Evolutionary conservation across 768 basidiomycete genomes (phyloP).

Genomic region (Rhodotorula paludigena): DNA sequence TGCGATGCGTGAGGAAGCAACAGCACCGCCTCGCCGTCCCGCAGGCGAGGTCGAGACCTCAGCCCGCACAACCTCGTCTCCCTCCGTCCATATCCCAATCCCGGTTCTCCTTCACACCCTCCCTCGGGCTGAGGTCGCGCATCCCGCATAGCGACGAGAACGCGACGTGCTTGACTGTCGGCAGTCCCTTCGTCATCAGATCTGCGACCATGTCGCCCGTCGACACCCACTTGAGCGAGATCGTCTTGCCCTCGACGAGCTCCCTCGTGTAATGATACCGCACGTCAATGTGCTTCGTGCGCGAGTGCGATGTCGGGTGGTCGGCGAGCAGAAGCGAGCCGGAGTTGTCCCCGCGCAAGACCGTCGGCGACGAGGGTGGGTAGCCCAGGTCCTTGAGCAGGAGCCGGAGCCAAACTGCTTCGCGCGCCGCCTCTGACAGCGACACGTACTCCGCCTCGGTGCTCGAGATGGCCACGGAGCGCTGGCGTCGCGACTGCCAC

Average conservation of each 20-base stretch:
- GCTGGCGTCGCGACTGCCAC: neutral
- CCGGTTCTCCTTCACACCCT: neutral
- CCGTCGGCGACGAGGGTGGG: neutral
- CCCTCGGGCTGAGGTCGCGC: neutral
- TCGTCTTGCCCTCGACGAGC: conserved; percentile 23
- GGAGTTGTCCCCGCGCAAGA: conserved; percentile 9
- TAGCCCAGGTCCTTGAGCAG: conserved; percentile 32
- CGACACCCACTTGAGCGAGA: conserved; percentile 26
- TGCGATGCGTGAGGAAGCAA: no score
- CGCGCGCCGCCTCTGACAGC: conserved; percentile 45
- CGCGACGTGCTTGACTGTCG: conserved; percentile 38
- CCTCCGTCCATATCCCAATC: no score
- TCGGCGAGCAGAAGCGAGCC: conserved; percentile 18
- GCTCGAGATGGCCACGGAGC: neutral
- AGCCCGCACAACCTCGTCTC: no score
- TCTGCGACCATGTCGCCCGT: conserved; percentile 41
- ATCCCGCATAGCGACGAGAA: neutral
- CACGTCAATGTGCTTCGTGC: conserved; percentile 49
- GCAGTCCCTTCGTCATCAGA: conserved; percentile 46
- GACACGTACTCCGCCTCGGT: conserved; percentile 5
- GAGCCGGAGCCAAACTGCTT: conserved; percentile 48
- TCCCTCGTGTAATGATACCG: conserved; percentile 47
- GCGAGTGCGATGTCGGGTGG: conserved; percentile 27
- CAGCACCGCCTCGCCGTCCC: no score
- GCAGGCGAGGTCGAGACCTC: no score